Evolutionary conservation across 257 asterid genomes (phyloP).

Genomic region (Plantago elongata): DNA sequence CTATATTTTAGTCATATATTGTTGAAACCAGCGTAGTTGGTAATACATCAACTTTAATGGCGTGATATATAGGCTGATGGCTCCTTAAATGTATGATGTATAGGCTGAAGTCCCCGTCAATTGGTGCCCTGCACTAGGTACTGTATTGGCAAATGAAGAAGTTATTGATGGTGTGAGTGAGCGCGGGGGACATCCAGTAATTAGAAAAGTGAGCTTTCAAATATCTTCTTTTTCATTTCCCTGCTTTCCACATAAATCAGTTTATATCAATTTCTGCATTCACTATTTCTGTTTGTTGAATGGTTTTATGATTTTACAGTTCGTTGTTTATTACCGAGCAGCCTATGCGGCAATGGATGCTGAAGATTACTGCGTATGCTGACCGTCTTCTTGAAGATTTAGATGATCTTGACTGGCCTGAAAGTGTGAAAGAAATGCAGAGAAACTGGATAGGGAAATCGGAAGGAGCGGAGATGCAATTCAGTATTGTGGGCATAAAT

Average conservation of each 20-base stretch:
- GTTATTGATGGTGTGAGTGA: slow-evolving; percentile 96
- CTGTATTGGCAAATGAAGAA: slow-evolving; percentile 97
- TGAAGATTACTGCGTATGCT: slow-evolving; percentile 97
- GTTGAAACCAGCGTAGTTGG: slow-evolving; percentile 5
- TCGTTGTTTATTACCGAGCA: slow-evolving; percentile 96
- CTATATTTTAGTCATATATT: slow-evolving; percentile 6
- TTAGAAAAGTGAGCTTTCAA: slow-evolving; percentile 62
- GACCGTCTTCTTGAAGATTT: slow-evolving; percentile 96
- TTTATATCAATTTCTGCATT: slow-evolving; percentile 19
- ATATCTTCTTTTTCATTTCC: slow-evolving; percentile 6
- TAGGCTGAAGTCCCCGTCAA: slow-evolving; percentile 99
- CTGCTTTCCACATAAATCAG: slow-evolving; percentile 1
- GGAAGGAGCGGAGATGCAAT: slow-evolving; percentile 91
- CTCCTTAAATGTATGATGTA: slow-evolving; percentile 1
- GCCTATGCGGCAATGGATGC: slow-evolving; percentile 99
- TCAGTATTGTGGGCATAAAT: slow-evolving; percentile 39
- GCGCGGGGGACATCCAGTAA: slow-evolving; percentile 98
- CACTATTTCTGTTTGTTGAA: slow-evolving; percentile 48
- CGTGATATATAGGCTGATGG: too few relatives aligned
- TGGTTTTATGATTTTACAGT: slow-evolving; percentile 93
- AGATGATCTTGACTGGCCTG: slow-evolving; percentile 98
- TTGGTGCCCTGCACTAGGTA: slow-evolving; percentile 99
- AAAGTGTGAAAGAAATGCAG: slow-evolving; percentile 97
- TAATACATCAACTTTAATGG: slow-evolving; percentile 18
- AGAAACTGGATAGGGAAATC: slow-evolving; percentile 99